These are phyloP conservation scores for Phaffomyces thermotolerans DNA, from an alignment of 805 yeast species.

Conservation along the genomic window DNA sequence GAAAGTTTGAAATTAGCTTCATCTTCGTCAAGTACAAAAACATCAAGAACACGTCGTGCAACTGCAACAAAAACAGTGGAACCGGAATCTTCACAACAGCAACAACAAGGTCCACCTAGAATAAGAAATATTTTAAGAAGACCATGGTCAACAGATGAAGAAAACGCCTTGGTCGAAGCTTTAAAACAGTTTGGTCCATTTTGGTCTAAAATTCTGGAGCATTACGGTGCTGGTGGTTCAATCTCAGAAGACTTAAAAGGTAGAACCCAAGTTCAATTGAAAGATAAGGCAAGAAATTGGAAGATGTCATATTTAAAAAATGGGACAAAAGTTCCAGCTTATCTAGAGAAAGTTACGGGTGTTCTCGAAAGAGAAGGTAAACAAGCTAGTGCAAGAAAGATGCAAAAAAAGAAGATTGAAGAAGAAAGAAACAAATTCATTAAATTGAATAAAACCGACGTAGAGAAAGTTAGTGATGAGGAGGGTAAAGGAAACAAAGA, in stretches of 20 bases:
- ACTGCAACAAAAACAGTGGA: background rate
- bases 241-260: conserved; percentile 77
- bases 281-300: conserved; percentile 96
- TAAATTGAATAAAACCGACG: background rate
- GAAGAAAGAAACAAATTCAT: background rate
- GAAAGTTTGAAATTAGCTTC: conserved; percentile 4
- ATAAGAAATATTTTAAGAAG: conserved; percentile 39
- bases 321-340: conserved; percentile 71
- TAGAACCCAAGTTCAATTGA: conserved; percentile 84
- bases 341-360: conserved; percentile 81
- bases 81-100: background rate
- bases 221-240: conserved; percentile 93
- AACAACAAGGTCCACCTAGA: conserved; percentile 14
- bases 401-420: conserved; percentile 12
- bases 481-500: background rate
- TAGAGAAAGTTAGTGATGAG: background rate
- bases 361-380: conserved; percentile 55
- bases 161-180: conserved; percentile 74
- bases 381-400: conserved; percentile 26
- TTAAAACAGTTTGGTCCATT: conserved; percentile 79
- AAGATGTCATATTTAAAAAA: conserved; percentile 77
- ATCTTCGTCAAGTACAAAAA: background rate
- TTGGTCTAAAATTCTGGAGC: conserved; percentile 85
- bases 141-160: conserved; percentile 87
- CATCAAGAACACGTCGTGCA: background rate